Conservation (phyloP, 2,329 filamentous ascomycete genomes). For the Aspergillus hortae region DNA sequence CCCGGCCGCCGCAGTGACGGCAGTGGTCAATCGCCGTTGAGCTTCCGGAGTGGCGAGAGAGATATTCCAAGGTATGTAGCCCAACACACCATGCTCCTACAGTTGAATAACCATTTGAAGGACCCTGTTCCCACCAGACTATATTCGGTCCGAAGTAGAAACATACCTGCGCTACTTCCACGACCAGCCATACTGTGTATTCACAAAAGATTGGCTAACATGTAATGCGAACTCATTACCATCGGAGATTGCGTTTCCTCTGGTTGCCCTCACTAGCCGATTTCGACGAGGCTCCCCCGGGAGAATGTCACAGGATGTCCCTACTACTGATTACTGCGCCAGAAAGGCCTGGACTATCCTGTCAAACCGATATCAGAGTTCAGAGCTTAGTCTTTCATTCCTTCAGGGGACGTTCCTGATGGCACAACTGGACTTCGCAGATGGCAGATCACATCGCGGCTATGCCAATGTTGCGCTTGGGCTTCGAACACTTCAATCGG, state of each 20-base stretch:
- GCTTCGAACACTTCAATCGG: slow-evolving; percentile 20
- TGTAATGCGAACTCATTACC: slow-evolving; percentile 10
- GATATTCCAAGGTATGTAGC: neutral
- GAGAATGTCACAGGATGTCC: neutral
- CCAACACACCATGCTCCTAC: neutral
- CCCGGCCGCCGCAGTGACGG: neutral
- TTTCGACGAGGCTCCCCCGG: slow-evolving; percentile 11
- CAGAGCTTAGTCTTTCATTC: slow-evolving; percentile 16
- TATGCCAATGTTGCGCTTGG: slow-evolving; percentile 20
- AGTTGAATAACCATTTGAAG: neutral
- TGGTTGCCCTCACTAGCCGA: slow-evolving; percentile 22
- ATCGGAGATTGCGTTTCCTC: slow-evolving; percentile 17
- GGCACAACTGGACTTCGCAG: slow-evolving; percentile 22
- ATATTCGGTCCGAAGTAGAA: slow-evolving; percentile 17
- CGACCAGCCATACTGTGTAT: slow-evolving; percentile 24
- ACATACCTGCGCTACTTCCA: slow-evolving; percentile 21
- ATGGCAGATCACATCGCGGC: slow-evolving; percentile 19
- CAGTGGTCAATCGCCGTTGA: neutral
- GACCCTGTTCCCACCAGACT: neutral
- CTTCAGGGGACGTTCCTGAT: slow-evolving; percentile 23
- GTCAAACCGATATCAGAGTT: slow-evolving; percentile 13
- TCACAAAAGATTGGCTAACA: slow-evolving; percentile 17
- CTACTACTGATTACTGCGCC: slow-evolving; percentile 8
- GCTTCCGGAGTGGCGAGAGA: neutral
- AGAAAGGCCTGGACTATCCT: slow-evolving; percentile 20